Conservation (phyloP, 495 filamentous ascomycete species). For the Rhizodiscina lignyota region DNA sequence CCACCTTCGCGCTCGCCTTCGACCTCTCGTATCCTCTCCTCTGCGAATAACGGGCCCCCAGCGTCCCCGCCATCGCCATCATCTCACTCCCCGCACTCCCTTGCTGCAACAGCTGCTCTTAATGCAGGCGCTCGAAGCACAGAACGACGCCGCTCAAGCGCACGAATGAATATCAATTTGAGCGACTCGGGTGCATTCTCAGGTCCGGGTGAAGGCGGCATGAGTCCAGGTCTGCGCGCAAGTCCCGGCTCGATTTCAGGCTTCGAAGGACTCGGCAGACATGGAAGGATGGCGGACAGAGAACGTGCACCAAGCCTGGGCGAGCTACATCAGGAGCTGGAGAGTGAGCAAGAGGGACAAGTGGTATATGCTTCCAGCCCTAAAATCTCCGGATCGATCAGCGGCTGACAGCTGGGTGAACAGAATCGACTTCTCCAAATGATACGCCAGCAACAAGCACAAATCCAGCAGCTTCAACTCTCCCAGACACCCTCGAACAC, state of each 20-base stretch:
- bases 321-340: constrained; percentile 90
- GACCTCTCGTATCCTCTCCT: constrained; percentile 14
- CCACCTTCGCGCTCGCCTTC: constrained; percentile 43
- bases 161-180: constrained; percentile 57
- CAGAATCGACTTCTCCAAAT: constrained; percentile 78
- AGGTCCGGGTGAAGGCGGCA: constrained; percentile 41
- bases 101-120: constrained; percentile 50
- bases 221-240: constrained; percentile 6
- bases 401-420: no score
- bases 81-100: constrained; percentile 41
- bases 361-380: constrained; percentile 38
- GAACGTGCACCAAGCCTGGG: constrained; percentile 65
- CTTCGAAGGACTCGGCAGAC: constrained; percentile 6
- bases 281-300: constrained; percentile 18
- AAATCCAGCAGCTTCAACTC: constrained; percentile 45
- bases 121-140: constrained; percentile 49
- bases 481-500: constrained; percentile 26
- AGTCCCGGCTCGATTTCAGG: not conserved
- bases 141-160: constrained; percentile 46
- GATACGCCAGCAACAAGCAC: constrained; percentile 75
- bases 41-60: constrained; percentile 19
- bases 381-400: not conserved
- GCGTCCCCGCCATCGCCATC: constrained; percentile 16
- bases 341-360: constrained; percentile 90
- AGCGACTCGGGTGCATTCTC: constrained; percentile 44